A percentile compares a stretch with the other conserved stretches of the same genome.
Conservation (phyloP, 441 rosid species). For the Eutrema salsugineum region DNA sequence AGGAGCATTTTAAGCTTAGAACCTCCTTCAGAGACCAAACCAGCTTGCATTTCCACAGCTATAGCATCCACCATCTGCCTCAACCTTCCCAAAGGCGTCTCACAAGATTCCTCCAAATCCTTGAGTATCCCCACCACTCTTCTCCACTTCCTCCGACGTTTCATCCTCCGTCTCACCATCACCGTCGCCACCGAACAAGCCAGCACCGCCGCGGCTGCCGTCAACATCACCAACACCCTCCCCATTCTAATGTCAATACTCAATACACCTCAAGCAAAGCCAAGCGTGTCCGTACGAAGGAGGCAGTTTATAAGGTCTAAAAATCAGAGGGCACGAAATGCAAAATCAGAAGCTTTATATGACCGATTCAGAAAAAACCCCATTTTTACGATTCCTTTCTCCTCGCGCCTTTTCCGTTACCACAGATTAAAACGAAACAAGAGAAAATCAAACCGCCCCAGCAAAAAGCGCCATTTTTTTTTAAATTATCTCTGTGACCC, state of each 20-base stretch:
- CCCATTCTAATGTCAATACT: slow-evolving; percentile 36
- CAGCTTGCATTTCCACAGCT: slow-evolving; percentile 98
- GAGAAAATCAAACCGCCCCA: neutral
- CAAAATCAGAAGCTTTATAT: neutral
- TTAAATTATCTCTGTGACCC: neutral
- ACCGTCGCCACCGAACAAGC: slow-evolving; percentile 76
- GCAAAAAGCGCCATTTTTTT: neutral
- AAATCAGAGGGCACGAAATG: neutral
- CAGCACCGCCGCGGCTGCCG: slow-evolving; percentile 66
- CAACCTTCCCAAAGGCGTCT: slow-evolving; percentile 66
- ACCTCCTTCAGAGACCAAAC: slow-evolving; percentile 97
- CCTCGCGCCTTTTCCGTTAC: neutral
- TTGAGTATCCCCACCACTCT: slow-evolving; percentile 57
- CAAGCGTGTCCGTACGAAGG: neutral
- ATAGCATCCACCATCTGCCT: slow-evolving; percentile 87
- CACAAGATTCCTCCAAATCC: slow-evolving; percentile 80
- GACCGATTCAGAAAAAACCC: neutral
- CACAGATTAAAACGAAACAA: neutral
- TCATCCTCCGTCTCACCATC: slow-evolving; percentile 64
- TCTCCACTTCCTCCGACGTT: slow-evolving; percentile 70
- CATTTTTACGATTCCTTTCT: no score
- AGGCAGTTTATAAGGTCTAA: neutral
- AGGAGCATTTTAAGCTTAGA: slow-evolving; percentile 96
- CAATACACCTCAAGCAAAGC: neutral
- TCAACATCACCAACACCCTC: slow-evolving; percentile 46